phyloP scores from a whole-genome alignment of 768 basidiomycete genomes.

The Phylloporus sp. region DNA sequence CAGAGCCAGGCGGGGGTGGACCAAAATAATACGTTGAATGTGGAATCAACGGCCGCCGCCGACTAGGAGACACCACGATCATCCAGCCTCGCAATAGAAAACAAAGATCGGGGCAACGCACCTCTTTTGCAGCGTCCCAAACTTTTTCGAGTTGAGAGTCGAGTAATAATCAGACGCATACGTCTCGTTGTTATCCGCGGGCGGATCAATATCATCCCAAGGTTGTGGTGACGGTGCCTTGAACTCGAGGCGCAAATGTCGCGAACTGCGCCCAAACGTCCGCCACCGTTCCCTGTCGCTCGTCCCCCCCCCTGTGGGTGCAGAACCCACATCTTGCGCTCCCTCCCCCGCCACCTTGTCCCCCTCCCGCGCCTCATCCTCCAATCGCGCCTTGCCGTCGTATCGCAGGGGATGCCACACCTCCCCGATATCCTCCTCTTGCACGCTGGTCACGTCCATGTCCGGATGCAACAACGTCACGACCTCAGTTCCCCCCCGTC shows the following conservation, averaged over 20 bases:
- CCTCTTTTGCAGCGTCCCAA: conserved; percentile 42
- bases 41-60: conserved; percentile 53
- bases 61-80: conserved; percentile 23
- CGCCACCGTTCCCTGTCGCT: conserved; percentile 29
- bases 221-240: conserved; percentile 55
- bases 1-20: conserved; percentile 70
- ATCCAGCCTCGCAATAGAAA: neutral
- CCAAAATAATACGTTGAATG: conserved; percentile 84
- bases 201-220: conserved; percentile 61
- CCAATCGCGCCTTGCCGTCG: conserved; percentile 8
- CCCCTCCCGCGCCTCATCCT: too few relatives aligned
- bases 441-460: conserved; percentile 18
- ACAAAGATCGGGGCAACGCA: conserved; percentile 13
- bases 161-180: conserved; percentile 39
- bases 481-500: conserved; percentile 8
- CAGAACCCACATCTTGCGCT: conserved; percentile 15
- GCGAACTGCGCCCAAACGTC: conserved; percentile 27
- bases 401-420: conserved; percentile 26
- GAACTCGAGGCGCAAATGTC: conserved; percentile 49
- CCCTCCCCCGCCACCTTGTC: conserved; percentile 1
- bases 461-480: conserved; percentile 32
- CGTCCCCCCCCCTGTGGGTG: conserved; percentile 15
- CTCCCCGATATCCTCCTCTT: conserved; percentile 25
- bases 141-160: conserved; percentile 41
- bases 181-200: conserved; percentile 36